Evolutionary conservation across 345 rosid species (phyloP), one percentile per base, ranked within the genome.

Genomic region (Gossypium sturtianum): DNA sequence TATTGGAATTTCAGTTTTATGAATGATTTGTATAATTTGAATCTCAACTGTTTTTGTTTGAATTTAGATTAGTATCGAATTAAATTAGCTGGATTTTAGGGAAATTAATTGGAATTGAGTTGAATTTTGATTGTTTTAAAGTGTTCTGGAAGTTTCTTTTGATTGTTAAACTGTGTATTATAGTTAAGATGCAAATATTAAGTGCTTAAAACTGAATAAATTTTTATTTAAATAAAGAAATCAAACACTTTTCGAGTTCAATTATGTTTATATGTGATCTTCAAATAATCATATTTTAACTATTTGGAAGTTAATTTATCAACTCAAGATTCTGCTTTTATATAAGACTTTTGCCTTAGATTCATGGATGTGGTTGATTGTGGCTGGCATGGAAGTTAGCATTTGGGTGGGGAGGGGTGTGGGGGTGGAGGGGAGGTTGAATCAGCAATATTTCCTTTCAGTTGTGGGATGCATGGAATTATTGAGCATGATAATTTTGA

Each of bases 1-100:
- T 23, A 51, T 51, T 69, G 60, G n/a, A 69, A 52, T 51, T 34
- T 52, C 17, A 51, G 25, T 52, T 51, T 34, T 1, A 27, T 38
- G 61, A 19, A n/a, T 70, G 73, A n/a, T 70, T 34, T 70, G 9
- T 52, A 6, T 29, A 57, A 29, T 70, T 70, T 70, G 61, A 70
- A 52, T 70, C 48, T 70, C 15, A 17, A 52, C 73, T 70, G 27
- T 11, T 70, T 29, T 52, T 10, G 61, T 52, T 52, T n/a, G 48
- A 34, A 29, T 52, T 52, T 52, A 6, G 27, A 52, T 70, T 29
- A 56, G 27, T 70, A n/a, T n/a, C 53, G 48, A 29, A 52, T 70
- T 17, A 3, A 29, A 69, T 20, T n/a, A 29, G 48, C 57, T 70
- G 61, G 22, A n/a, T 17, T 53, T 34, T 70, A 5, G 2, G 25